These are phyloP conservation scores for Phytopythium helicoides DNA, from an alignment of 352 stramenopile species.

Conservation along the genomic window DNA sequence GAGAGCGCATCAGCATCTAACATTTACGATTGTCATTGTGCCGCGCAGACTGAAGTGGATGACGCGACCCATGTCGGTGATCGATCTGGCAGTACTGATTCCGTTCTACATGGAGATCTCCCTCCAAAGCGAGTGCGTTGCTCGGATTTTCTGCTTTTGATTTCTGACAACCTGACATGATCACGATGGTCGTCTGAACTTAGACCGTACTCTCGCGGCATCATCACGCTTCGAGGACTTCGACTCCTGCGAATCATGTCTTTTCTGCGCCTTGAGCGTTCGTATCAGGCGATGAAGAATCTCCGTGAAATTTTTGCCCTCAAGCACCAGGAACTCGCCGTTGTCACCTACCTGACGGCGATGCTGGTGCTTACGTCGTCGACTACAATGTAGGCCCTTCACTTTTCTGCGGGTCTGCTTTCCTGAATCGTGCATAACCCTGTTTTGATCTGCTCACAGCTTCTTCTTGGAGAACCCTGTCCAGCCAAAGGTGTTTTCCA, in stretches of 20 bases:
- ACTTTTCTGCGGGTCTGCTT: too few relatives aligned
- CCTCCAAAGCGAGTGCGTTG: constrained; percentile 54
- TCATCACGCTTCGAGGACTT: constrained; percentile 69
- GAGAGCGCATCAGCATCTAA: too few relatives aligned
- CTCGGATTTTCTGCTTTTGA: neutral
- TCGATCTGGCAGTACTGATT: constrained; percentile 71
- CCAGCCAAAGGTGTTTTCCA: constrained; percentile 78
- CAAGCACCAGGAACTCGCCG: constrained; percentile 74
- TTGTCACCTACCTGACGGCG: constrained; percentile 78
- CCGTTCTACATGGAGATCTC: constrained; percentile 84
- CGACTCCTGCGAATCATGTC: constrained; percentile 77
- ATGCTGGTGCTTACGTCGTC: constrained; percentile 78
- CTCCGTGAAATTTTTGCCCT: constrained; percentile 66
- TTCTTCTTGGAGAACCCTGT: constrained; percentile 80
- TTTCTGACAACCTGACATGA: neutral
- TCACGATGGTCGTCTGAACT: neutral
- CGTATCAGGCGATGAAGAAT: constrained; percentile 78
- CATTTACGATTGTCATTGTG: too few relatives aligned
- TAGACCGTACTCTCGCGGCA: constrained; percentile 29
- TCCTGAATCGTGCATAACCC: too few relatives aligned
- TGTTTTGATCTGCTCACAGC: constrained; percentile 24
- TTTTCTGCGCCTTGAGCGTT: constrained; percentile 74
- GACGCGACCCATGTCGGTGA: constrained; percentile 73
- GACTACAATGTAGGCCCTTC: constrained; percentile 71
- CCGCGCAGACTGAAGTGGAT: constrained; percentile 74